Evolutionary conservation across 768 basidiomycete genomes (phyloP).

Genomic region (Naematelia encephala): DNA sequence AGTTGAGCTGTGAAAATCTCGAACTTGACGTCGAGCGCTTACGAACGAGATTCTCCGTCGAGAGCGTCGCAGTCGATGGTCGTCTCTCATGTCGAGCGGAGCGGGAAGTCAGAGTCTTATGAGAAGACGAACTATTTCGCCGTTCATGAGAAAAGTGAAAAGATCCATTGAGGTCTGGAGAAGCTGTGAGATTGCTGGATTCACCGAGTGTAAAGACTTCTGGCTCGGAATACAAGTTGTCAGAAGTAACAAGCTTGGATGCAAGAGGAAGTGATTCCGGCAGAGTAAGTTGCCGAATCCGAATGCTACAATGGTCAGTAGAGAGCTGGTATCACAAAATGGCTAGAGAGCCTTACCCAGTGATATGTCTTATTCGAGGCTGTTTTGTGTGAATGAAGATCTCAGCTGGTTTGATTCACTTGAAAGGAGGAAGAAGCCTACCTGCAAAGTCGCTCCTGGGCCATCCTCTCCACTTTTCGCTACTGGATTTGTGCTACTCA

Average conservation of each 20-base stretch:
- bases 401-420: too few relatives aligned
- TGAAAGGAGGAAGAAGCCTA: neutral
- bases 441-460: neutral
- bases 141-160: neutral
- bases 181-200: neutral
- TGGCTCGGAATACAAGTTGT: neutral
- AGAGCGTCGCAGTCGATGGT: neutral
- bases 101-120: neutral
- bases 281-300: slow-evolving; percentile 43
- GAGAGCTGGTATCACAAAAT: neutral
- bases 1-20: neutral
- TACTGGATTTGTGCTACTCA: neutral
- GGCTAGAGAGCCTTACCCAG: slow-evolving; percentile 26
- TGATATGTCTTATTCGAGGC: slow-evolving; percentile 41
- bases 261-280: slow-evolving; percentile 24
- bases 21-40: neutral
- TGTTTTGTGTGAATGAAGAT: too few relatives aligned
- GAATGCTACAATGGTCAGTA: slow-evolving; percentile 21
- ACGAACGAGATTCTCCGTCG: slow-evolving; percentile 9
- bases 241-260: slow-evolving; percentile 19
- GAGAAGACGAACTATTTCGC: neutral
- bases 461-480: neutral
- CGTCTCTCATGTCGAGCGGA: neutral
- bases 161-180: slow-evolving; percentile 3
- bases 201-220: slow-evolving; percentile 17